Conservation (phyloP, 495 filamentous ascomycete genomes). For the Xylaria venustula region DNA sequence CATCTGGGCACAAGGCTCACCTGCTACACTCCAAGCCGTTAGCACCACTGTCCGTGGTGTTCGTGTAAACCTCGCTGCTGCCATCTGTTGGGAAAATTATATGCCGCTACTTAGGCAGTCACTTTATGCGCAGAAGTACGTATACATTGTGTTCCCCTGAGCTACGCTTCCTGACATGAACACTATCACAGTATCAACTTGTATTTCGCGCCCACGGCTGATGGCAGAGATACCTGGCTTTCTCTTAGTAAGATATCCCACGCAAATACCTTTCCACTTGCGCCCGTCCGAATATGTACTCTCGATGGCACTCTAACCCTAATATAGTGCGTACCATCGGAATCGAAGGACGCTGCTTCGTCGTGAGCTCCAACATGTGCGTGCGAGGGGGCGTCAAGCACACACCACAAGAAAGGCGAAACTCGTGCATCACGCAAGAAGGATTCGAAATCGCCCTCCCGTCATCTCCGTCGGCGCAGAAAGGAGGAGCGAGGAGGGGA, state of each 20-base stretch:
- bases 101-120: conserved; percentile 78
- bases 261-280: neutral
- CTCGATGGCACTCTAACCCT: too few species aligned
- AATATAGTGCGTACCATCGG: conserved; percentile 70
- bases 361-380: conserved; percentile 87
- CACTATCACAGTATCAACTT: conserved; percentile 61
- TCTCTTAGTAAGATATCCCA: conserved; percentile 42
- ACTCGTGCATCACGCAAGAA: too few species aligned
- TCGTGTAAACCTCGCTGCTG: conserved; percentile 73
- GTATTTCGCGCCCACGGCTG: conserved; percentile 90
- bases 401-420: too few species aligned
- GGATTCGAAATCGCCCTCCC: conserved; percentile 42
- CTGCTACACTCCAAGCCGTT: conserved; percentile 76
- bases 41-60: conserved; percentile 78
- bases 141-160: neutral
- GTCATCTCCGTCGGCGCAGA: neutral
- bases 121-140: conserved; percentile 78
- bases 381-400: conserved; percentile 39
- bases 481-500: too few species aligned
- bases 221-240: conserved; percentile 81
- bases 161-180: neutral
- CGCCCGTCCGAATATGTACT: too few species aligned
- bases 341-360: conserved; percentile 78
- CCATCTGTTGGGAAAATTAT: conserved; percentile 97
- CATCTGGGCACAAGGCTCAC: conserved; percentile 86